phyloP scores from a whole-genome alignment of 1,284 basidiomycete genomes.

The Ceraceosorus bombacis region DNA sequence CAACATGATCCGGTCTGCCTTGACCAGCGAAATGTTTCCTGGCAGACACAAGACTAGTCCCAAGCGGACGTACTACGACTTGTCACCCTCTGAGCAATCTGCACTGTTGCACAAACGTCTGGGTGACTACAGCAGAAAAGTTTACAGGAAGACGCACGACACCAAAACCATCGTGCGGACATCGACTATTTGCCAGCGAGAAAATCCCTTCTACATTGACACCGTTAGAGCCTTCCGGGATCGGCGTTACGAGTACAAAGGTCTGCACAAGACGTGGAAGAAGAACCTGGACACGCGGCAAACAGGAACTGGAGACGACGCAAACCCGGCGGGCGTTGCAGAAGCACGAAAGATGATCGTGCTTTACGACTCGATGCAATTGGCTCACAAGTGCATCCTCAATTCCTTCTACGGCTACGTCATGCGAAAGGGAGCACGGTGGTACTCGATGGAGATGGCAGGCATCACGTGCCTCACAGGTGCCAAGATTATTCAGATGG shows the following conservation, averaged over 20 bases:
- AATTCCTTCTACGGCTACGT: slow-evolving; percentile 99
- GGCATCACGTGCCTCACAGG: slow-evolving; percentile 98
- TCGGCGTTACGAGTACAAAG: slow-evolving; percentile 98
- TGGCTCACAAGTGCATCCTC: slow-evolving; percentile 98
- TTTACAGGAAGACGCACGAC: slow-evolving; percentile 99
- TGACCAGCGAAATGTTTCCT: slow-evolving; percentile 90
- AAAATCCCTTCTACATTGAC: slow-evolving; percentile 99
- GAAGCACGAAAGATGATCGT: slow-evolving; percentile 99
- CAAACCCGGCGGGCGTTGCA: slow-evolving; percentile 55
- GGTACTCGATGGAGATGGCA: slow-evolving; percentile 99
- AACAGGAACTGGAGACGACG: slow-evolving; percentile 58
- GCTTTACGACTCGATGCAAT: slow-evolving; percentile 97
- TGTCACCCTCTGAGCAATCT: slow-evolving; percentile 78
- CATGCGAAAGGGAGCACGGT: slow-evolving; percentile 97
- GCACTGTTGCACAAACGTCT: slow-evolving; percentile 90
- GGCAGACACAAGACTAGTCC: slow-evolving; percentile 66
- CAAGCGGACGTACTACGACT: slow-evolving; percentile 73
- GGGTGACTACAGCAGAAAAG: slow-evolving; percentile 95
- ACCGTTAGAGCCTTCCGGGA: slow-evolving; percentile 96
- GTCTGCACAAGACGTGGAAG: slow-evolving; percentile 98
- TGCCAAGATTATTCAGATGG: slow-evolving; percentile 99
- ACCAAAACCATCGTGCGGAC: slow-evolving; percentile 90
- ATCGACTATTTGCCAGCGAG: slow-evolving; percentile 92
- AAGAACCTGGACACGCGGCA: slow-evolving; percentile 81
- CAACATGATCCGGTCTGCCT: slow-evolving; percentile 97